Percentiles rank a stretch among this genome's conserved stretches.
Evolutionary conservation across 495 filamentous ascomycete genomes (phyloP).

Genomic region (Penicillium ochrochloron): DNA sequence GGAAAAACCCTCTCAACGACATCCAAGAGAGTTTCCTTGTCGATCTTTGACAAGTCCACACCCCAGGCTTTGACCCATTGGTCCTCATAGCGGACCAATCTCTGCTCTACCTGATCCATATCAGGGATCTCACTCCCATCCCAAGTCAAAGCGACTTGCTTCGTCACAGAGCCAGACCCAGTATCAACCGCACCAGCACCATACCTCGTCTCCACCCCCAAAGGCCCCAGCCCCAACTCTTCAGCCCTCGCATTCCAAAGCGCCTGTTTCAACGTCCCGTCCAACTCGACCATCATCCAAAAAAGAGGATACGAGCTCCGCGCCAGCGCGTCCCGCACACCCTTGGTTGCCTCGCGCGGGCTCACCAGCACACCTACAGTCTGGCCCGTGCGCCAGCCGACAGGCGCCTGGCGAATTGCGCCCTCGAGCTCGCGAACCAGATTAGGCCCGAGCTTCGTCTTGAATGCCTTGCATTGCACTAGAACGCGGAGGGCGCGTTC

Average conservation of each 20-base stretch:
- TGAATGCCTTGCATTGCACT: slow-evolving; percentile 79
- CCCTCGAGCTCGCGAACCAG: slow-evolving; percentile 86
- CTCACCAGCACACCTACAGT: slow-evolving; percentile 69
- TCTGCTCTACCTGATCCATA: slow-evolving; percentile 45
- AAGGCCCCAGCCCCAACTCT: slow-evolving; percentile 62
- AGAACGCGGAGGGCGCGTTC: slow-evolving; percentile 62
- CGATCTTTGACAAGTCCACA: slow-evolving; percentile 18
- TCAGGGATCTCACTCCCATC: slow-evolving; percentile 55
- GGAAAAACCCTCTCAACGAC: slow-evolving; percentile 39
- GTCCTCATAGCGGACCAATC: slow-evolving; percentile 31
- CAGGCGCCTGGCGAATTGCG: slow-evolving; percentile 69
- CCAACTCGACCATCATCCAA: slow-evolving; percentile 54
- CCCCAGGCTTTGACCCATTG: slow-evolving; percentile 44
- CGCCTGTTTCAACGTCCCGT: slow-evolving; percentile 43
- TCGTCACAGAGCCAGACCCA: slow-evolving; percentile 20
- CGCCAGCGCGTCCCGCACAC: slow-evolving; percentile 68
- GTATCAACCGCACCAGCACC: slow-evolving; percentile 9
- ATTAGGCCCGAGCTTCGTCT: slow-evolving; percentile 61
- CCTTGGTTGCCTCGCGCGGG: slow-evolving; percentile 57
- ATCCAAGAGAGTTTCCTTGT: slow-evolving; percentile 39
- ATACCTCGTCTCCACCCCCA: slow-evolving; percentile 65
- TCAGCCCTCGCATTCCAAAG: slow-evolving; percentile 58
- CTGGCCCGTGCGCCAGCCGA: slow-evolving; percentile 63
- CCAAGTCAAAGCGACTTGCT: slow-evolving; percentile 58
- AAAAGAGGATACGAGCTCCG: slow-evolving; percentile 69